Percentiles rank a stretch among this genome's conserved stretches.
These are phyloP conservation scores for Miscanthus lutarioriparius DNA, from an alignment of 176 grass and related monocot genomes.

Conservation along the genomic window DNA sequence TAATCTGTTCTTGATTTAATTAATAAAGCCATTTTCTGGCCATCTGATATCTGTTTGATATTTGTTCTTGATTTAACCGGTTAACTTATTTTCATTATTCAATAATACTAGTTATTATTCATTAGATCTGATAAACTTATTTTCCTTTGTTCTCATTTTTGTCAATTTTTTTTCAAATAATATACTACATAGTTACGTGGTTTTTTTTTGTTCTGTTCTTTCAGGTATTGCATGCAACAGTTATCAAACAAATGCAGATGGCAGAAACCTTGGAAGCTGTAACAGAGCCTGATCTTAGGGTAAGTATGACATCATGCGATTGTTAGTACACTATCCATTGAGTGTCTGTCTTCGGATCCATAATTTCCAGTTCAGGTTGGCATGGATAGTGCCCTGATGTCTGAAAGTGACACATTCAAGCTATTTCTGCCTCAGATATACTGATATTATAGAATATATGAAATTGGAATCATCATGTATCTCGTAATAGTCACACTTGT, in stretches of 20 bases:
- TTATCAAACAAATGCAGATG: conserved; percentile 91
- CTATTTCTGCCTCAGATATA: conserved; percentile 1
- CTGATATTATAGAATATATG: neutral
- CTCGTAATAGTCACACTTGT: conserved; percentile 16
- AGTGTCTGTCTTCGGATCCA: neutral
- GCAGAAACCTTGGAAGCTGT: conserved; percentile 67
- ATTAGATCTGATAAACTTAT: conserved; percentile 1
- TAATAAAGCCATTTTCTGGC: neutral
- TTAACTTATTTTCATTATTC: neutral
- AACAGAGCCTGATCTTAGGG: conserved; percentile 58
- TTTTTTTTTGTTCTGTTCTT: conserved; percentile 25
- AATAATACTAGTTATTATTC: conserved; percentile 6
- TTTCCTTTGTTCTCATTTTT: neutral
- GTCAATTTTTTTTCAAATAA: neutral
- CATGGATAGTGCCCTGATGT: neutral
- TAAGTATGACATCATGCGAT: conserved; percentile 33
- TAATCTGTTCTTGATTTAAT: conserved; percentile 5
- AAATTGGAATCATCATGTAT: neutral
- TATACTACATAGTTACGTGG: neutral
- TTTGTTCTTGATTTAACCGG: neutral
- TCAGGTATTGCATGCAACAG: conserved; percentile 85
- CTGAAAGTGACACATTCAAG: conserved; percentile 20
- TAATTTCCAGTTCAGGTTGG: neutral
- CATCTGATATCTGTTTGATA: neutral
- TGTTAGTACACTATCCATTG: neutral